phyloP scores from a whole-genome alignment of 2,329 filamentous ascomycete genomes.

The Curvularia verruculosa region DNA sequence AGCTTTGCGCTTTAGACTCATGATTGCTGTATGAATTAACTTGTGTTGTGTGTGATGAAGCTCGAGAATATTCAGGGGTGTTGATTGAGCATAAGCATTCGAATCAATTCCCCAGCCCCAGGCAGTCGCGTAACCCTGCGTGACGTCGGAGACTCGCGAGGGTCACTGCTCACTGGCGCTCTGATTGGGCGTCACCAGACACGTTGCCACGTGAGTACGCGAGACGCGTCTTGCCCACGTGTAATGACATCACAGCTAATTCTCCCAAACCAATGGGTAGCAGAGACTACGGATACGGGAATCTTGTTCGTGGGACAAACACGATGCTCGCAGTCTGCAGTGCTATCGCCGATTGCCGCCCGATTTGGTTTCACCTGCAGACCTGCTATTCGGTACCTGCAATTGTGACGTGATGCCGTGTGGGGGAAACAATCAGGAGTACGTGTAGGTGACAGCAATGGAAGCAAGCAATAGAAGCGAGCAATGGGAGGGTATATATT shows the following conservation, averaged over 20 bases:
- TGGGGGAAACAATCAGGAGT: slow-evolving; percentile 18
- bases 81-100: slow-evolving; percentile 1
- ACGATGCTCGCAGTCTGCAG: neutral
- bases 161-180: slow-evolving; percentile 5
- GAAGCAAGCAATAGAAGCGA: slow-evolving; percentile 13
- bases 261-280: no score
- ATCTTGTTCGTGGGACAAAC: neutral
- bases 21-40: slow-evolving; percentile 33
- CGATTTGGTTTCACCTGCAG: neutral
- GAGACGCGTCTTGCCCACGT: slow-evolving; percentile 18
- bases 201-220: slow-evolving; percentile 18
- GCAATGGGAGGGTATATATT: neutral
- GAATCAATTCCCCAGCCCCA: slow-evolving; percentile 19
- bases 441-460: slow-evolving; percentile 16
- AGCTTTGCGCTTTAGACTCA: slow-evolving; percentile 61
- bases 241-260: slow-evolving; percentile 29
- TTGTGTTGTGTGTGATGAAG: neutral
- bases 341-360: slow-evolving; percentile 6
- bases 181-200: slow-evolving; percentile 22
- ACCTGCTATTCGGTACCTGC: slow-evolving; percentile 5
- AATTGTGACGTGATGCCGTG: slow-evolving; percentile 27
- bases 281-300: neutral
- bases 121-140: slow-evolving; percentile 17
- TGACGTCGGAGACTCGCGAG: slow-evolving; percentile 20
- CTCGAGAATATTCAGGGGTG: neutral